Evolutionary conservation across 345 rosid genomes (phyloP), one percentile per base, ranked within the genome.

Genomic region (Camelina sativa): DNA sequence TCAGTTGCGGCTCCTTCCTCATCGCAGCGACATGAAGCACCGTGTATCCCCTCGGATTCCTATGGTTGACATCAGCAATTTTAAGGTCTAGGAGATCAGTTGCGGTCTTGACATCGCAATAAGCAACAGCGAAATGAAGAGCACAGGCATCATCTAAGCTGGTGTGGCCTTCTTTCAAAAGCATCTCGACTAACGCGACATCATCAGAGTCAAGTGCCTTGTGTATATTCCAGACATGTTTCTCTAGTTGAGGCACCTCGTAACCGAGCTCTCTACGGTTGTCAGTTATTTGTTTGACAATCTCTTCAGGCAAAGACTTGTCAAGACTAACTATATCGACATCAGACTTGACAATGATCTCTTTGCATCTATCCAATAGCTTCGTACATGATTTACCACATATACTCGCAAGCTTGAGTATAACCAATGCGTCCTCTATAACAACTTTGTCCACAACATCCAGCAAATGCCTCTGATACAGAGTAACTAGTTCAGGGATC

Each of bases 21-120:
- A 82, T 86, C 25, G 98, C 97, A 65, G 97, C 96, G 59, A 88
- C 77, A 62, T 93, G 98, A 62, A 93, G 88, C 79, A 91, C 91
- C 0, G 92, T 84, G 68, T 87, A 91, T 1, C 96, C 98, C 67
- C 93, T 86, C 30, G 79, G 61, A 66, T 89, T 89, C 51, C 81
- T 84, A 11, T 22, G 68, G 62, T 93, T 93, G 13, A 93, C 88
- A 79, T 91, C 91, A 2, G 97, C 91, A 38, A 85, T 71, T 47
- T 84, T 88, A 19, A 89, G 82, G 44, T 89, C 85, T 13, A 93
- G 77, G 43, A 93, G 85, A 64, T 89, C 87, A 0, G 80, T 74
- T 4, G 96, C 86, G 8, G 92, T 93, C 77, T 89, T 86, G 22
- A 88, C 83, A 77, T 89, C 87, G 66, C 96, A 91, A 66, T 87